Conservation (phyloP, 768 basidiomycete genomes). For the Daedaleopsis nitida region DNA sequence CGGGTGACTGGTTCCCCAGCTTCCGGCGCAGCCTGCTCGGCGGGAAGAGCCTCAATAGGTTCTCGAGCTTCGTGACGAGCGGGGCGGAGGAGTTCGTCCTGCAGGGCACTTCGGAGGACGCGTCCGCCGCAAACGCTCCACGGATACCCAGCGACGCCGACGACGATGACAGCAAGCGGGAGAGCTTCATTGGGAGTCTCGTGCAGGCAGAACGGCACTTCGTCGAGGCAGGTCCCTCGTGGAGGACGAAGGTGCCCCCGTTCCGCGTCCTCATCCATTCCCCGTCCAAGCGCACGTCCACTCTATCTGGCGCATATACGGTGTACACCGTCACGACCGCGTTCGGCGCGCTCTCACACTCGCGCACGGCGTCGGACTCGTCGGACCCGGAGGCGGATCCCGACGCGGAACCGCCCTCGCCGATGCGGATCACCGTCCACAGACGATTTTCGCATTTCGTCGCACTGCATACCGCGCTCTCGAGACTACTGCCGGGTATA, state of each 20-base stretch:
- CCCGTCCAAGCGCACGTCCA: conserved; percentile 71
- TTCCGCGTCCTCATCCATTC: conserved; percentile 80
- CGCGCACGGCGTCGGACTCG: conserved; percentile 6
- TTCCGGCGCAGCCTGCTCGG: conserved; percentile 73
- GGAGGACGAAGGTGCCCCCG: conserved; percentile 72
- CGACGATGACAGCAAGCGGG: conserved; percentile 28
- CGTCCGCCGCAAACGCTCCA: conserved; percentile 25
- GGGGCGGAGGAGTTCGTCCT: conserved; percentile 84
- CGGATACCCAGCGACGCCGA: conserved; percentile 41
- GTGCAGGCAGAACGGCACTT: conserved; percentile 68
- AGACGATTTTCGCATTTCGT: conserved; percentile 87
- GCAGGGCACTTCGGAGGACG: conserved; percentile 53
- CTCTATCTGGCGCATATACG: conserved; percentile 71
- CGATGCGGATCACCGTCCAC: conserved; percentile 69
- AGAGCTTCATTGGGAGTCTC: conserved; percentile 11
- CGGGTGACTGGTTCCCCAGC: conserved; percentile 78
- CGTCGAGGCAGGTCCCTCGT: conserved; percentile 68
- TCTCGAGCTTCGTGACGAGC: conserved; percentile 83
- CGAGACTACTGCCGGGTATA: conserved; percentile 70
- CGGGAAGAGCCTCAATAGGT: conserved; percentile 80
- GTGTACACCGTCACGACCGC: conserved; percentile 75
- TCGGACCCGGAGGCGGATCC: conserved; percentile 17
- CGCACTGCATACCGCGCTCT: conserved; percentile 70
- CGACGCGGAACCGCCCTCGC: conserved; percentile 30
- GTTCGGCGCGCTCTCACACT: conserved; percentile 45